Base-by-base conservation (phyloP, 805 yeast genomes). In the Saccharomycopsis babjevae region DNA sequence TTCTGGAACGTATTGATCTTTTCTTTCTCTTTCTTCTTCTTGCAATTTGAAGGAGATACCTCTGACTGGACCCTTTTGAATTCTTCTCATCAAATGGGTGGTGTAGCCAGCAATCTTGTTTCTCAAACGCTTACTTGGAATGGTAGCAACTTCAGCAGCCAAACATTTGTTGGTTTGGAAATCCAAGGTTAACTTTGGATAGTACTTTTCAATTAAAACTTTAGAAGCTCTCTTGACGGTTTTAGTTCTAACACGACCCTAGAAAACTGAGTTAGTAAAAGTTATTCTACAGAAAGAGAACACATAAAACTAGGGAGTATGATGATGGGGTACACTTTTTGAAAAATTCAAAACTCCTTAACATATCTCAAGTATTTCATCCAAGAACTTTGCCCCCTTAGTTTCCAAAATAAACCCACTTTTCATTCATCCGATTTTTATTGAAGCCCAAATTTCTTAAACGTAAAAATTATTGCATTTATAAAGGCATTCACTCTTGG, bases 31-130 rank as follows among this genome's bases (percentile, higher is more conserved):
- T 88, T 94, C 99, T 84, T 94, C 99, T 85, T 94, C 99, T 86
- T 94, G 99, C 77, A 94, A 89, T 82, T 96, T 96, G 97, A 94
- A 94, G 74, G 99, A 94, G 73, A 94, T 96, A 84, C 99, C 99
- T 87, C 98, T 92, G 74, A 94, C 99, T 84, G 99, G 99, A 79
- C 99, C 99, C 86, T 93, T 94, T 83, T 96, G 98, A 77, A 94
- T 94, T 85, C 99, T 92, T 86, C 90, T 94, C 99, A 94, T 96
- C 81, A 94, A 87, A 82, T 94, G 99, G 76, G 99, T 94, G 81
- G 99, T 94, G 97, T 93, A 94, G 80, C 99, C 99, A 79, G 99
- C 99, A 76, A 94, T 96, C 90, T 94, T 94, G 94, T 94, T 94
- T 86, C 99, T 94, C 81, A 94, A 88, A 83, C 99, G 90, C 88